Percentiles rank a stretch among this genome's conserved stretches.
These are phyloP conservation scores for Candida jianshihensis DNA, from an alignment of 805 yeast genomes.

Conservation along the genomic window DNA sequence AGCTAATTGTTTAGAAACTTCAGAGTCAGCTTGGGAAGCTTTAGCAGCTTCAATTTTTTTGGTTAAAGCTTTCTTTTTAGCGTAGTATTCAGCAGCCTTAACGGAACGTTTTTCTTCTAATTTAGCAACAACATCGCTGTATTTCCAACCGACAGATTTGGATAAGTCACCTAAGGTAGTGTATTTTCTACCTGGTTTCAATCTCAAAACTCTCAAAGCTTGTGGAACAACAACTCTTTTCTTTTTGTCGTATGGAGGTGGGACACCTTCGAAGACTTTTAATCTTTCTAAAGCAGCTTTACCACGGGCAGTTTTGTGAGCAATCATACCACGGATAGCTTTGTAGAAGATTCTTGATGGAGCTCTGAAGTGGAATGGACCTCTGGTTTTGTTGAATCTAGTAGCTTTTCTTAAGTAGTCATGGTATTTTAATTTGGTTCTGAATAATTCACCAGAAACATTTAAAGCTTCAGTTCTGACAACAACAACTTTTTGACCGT, in stretches of 20 bases:
- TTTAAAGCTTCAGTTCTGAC: slow-evolving; percentile 97
- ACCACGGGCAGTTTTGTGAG: slow-evolving; percentile 99
- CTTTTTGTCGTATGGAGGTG: slow-evolving; percentile 99
- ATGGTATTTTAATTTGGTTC: slow-evolving; percentile 99
- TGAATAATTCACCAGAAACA: slow-evolving; percentile 99
- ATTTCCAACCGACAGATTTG: slow-evolving; percentile 98
- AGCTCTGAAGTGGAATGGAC: slow-evolving; percentile 99
- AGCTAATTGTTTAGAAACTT: slow-evolving; percentile 90
- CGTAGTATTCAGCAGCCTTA: slow-evolving; percentile 97
- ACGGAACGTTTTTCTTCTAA: slow-evolving; percentile 99
- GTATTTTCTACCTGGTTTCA: slow-evolving; percentile 99
- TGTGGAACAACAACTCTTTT: slow-evolving; percentile 99
- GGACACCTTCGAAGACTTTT: slow-evolving; percentile 99
- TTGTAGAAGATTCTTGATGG: slow-evolving; percentile 99
- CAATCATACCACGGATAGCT: slow-evolving; percentile 98
- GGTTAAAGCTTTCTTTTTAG: slow-evolving; percentile 94
- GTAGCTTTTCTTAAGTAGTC: slow-evolving; percentile 99
- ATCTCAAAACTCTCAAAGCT: slow-evolving; percentile 98
- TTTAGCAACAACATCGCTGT: slow-evolving; percentile 95
- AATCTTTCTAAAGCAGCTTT: slow-evolving; percentile 99
- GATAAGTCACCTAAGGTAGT: slow-evolving; percentile 96
- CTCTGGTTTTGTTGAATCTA: slow-evolving; percentile 96
- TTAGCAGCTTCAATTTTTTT: slow-evolving; percentile 87
- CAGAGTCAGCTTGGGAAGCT: slow-evolving; percentile 83
- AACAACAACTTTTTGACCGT: slow-evolving; percentile 96